Evolutionary conservation across 768 basidiomycete species (phyloP).

Genomic region (Tremella fuciformis): DNA sequence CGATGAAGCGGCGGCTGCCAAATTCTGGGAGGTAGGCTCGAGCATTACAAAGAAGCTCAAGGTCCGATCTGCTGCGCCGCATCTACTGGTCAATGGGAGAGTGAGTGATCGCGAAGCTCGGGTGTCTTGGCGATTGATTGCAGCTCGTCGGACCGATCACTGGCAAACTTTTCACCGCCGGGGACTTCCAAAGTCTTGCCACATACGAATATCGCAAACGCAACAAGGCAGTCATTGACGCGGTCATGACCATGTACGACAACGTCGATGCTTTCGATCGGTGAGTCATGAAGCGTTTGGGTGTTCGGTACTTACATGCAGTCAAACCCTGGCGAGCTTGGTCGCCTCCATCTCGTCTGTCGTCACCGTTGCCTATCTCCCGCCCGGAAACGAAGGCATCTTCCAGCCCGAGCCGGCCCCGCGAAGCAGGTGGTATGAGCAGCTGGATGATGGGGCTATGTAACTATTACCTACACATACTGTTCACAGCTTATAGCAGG

Average conservation of each 20-base stretch:
- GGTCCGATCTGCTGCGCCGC: conserved; percentile 63
- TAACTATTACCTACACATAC: conserved; percentile 51
- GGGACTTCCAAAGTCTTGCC: conserved; percentile 72
- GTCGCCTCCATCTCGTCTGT: conserved; percentile 69
- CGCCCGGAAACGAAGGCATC: conserved; percentile 55
- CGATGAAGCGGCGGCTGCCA: conserved; percentile 31
- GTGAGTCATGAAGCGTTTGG: conserved; percentile 50
- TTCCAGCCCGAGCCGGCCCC: conserved; percentile 66
- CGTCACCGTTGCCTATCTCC: conserved; percentile 63
- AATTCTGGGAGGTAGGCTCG: conserved; percentile 42
- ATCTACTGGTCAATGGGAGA: conserved; percentile 75
- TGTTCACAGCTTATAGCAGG: conserved; percentile 53
- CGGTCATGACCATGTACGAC: conserved; percentile 61
- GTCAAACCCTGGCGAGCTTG: conserved; percentile 61
- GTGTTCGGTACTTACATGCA: conserved; percentile 53
- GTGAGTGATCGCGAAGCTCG: conserved; percentile 56
- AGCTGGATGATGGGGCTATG: conserved; percentile 65
- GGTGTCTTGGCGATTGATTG: background rate
- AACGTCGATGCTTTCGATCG: conserved; percentile 53
- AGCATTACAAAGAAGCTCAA: conserved; percentile 59
- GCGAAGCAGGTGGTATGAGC: conserved; percentile 62
- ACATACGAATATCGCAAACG: conserved; percentile 72
- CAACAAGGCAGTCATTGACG: conserved; percentile 65
- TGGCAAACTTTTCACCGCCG: conserved; percentile 60
- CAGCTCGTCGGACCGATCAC: conserved; percentile 76